phyloP scores from a whole-genome alignment of 495 filamentous ascomycete species.

The Penicillium arizonense region DNA sequence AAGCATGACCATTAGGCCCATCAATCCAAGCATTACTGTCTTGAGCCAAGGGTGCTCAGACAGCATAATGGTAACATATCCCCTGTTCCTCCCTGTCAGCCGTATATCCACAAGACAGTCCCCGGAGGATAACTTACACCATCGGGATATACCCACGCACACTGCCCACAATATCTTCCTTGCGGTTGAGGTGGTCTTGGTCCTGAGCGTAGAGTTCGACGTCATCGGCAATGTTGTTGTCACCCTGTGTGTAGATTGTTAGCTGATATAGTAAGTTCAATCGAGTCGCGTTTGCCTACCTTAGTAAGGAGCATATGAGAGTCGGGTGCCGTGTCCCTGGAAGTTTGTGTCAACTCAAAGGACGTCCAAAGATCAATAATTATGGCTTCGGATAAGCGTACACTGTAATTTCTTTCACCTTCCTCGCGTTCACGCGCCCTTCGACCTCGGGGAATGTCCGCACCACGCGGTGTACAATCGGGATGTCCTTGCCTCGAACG shows the following conservation, averaged over 20 bases:
- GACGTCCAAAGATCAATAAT: neutral
- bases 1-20: constrained; percentile 91
- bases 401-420: constrained; percentile 38
- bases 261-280: neutral
- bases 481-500: constrained; percentile 23
- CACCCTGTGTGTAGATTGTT: constrained; percentile 49
- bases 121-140: constrained; percentile 39
- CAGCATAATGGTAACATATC: constrained; percentile 96
- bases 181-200: constrained; percentile 81
- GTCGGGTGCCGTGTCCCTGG: constrained; percentile 22
- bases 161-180: constrained; percentile 88
- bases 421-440: constrained; percentile 30
- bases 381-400: constrained; percentile 13
- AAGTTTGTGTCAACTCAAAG: constrained; percentile 4
- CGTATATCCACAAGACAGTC: too few species aligned
- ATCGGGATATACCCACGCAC: constrained; percentile 93
- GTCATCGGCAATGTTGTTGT: constrained; percentile 94
- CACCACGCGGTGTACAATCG: constrained; percentile 29
- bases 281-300: constrained; percentile 11
- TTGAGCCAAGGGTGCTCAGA: constrained; percentile 98
- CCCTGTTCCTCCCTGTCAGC: constrained; percentile 22
- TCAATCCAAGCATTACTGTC: constrained; percentile 86
- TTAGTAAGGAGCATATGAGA: constrained; percentile 77
- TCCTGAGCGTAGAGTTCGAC: constrained; percentile 68
- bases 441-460: constrained; percentile 60